phyloP scores from a whole-genome alignment of 1,284 basidiomycete genomes.

The Afroboletus lepidellus region DNA sequence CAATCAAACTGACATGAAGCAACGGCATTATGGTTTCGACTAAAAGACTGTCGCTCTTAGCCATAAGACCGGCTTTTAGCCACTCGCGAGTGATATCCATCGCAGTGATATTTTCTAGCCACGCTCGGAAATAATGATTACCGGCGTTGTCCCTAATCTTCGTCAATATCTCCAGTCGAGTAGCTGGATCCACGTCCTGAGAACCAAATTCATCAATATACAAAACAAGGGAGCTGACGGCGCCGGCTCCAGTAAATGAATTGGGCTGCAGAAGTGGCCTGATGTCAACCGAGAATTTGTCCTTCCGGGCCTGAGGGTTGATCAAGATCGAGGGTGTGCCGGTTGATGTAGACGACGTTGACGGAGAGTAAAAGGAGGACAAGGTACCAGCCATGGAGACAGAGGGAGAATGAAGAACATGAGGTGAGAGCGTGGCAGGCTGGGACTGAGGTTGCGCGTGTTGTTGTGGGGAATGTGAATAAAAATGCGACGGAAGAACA shows the following conservation, averaged over 20 bases:
- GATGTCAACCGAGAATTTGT: constrained; percentile 49
- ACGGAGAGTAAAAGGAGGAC: constrained; percentile 39
- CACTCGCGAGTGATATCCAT: constrained; percentile 77
- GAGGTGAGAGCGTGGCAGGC: constrained; percentile 66
- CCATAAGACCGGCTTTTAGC: constrained; percentile 63
- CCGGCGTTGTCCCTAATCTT: constrained; percentile 78
- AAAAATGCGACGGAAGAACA: constrained; percentile 42
- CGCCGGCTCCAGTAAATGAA: constrained; percentile 66
- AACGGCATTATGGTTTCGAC: constrained; percentile 79
- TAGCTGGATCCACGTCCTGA: constrained; percentile 56
- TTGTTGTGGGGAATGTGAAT: constrained; percentile 32
- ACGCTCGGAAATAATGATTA: constrained; percentile 81
- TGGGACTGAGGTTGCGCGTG: constrained; percentile 38
- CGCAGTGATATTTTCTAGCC: constrained; percentile 68
- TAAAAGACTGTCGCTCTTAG: constrained; percentile 53
- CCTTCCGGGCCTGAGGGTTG: constrained; percentile 43
- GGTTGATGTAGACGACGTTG: constrained; percentile 29
- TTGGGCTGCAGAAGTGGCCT: constrained; percentile 52
- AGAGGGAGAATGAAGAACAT: constrained; percentile 57
- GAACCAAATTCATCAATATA: constrained; percentile 58
- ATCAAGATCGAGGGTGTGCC: constrained; percentile 24
- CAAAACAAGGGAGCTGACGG: constrained; percentile 56
- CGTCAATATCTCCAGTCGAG: constrained; percentile 67
- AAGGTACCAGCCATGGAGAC: constrained; percentile 37
- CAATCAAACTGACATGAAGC: constrained; percentile 62